Base-by-base conservation (phyloP, 73 alveolate species). In the Stentor roeselii region DNA sequence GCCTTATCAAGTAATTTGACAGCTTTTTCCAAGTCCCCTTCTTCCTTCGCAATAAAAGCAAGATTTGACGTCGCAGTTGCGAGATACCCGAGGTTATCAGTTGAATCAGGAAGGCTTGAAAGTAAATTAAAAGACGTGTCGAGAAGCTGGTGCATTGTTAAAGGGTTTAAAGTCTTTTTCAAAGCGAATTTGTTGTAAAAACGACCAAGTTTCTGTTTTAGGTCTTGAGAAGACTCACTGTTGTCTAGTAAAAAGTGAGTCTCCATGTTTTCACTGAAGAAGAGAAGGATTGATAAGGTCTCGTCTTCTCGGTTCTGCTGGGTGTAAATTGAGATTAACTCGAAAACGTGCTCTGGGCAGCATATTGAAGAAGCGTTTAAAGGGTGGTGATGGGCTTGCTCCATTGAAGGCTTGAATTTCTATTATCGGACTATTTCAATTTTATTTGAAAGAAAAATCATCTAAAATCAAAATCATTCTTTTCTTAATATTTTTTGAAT, bases 21-120 rank as follows among this genome's bases (percentile, higher is more conserved):
- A 31, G 84, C 60, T 1, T 41, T 35, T 76, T 76, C 84, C 14
- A 76, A 41, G 6, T 76, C 84, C 59, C 84, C 84, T 76, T 76
- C 60, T 15, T 27, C 32, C 14, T 39, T 34, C 1, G 36, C 27
- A 76, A n/a, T 32, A 76, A 21, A 76, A 41, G 84, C 84, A 15
- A 76, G 59, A 39, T 76, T 76, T 39, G 30, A 39, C 32, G 32
- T 37, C 6, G 74, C 31, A 21, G 84, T 76, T n/a, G 84, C 84
- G 2, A 37, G n/a, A 76, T 27, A 27, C 59, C 84, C 84, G 21
- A 76, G 27, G 15, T 15, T 39, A 15, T 76, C 84, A 21, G 32
- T 39, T 36, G n/a, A 31, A 36, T 37, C 36, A 41, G 75, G 84
- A 1, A 76, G 31, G 34, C 84, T 76, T 2, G 84, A 76, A 21